Evolutionary conservation across 2,329 filamentous ascomycete species (phyloP), one percentile per base, ranked within the genome.

Genomic region (Fusarium kyushuense): DNA sequence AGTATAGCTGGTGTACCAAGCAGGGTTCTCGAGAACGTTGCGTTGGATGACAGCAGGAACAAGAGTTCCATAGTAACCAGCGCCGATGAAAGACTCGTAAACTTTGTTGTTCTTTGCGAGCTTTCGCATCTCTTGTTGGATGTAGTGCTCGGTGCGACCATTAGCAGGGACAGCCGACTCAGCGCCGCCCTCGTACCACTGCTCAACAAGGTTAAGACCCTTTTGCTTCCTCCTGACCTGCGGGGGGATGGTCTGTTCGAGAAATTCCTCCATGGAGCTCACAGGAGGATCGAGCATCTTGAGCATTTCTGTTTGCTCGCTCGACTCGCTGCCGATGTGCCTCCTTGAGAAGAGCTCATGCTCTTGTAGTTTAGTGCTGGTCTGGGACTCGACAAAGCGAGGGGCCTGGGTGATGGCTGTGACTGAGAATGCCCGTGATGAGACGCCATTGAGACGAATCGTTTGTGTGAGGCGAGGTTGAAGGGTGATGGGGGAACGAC

Each of bases 1-100:
- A 0, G 95, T 97, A 80, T 97, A 98, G 82, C 94, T 97, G 45
- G 95, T 98, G 80, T 98, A 98, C 95, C 95, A 98, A 8, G 91
- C 94, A 12, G 95, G 94, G 78, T 91, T 95, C 84, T 98, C 94
- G 53, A 98, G 84, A 14, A 97, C 87, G 77, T 97, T 97, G 74
- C 94, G 87, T 84, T 96, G 93, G 77, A 98, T 97, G 52, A 97
- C 94, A 59, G 93, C 89, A 14, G 95, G 95, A 1, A 93, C 91
- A 69, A 91, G 87, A 21, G 93, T 96, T 42, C 89, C 90, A 69
- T 95, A 93, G 84, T 97, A 98, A 56, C 95, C 95, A 66, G 87
- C 88, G 7, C 95, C 95, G 69, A 97, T 94, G 74, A 94, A 92
- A 71, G 88, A 94, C 74, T 89, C 83, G 58, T 82, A 82, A 25